Base-by-base conservation (phyloP, 2,329 filamentous ascomycete species). In the Fusarium nurragi region DNA sequence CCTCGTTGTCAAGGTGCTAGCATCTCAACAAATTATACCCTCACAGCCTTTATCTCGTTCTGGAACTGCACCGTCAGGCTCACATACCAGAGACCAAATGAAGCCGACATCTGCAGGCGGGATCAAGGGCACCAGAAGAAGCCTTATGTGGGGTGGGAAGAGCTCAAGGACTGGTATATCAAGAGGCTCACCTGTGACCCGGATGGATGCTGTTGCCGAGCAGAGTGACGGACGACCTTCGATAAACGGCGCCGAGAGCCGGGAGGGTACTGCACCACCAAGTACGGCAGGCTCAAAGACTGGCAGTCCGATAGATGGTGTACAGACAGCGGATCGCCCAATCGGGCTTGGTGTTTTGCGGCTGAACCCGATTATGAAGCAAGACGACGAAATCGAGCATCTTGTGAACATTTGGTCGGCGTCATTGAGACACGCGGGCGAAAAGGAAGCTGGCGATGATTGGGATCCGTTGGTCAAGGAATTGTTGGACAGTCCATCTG, bases 1-100 rank as follows among this genome's bases (percentile, higher is more conserved):
- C 74, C 83, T 99, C 2, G 88, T 97, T 5, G 90, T 95, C 65
- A 93, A 91, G 70, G 86, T 97, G 9, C 84, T 93, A 45, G 85
- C 88, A 4, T 77, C 81, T 1, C 83, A 87, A 56, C 83, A 84
- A 44, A 77, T 87, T 6, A 61, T 78, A 13, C 65, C 75, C 7
- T 54, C 62, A 4, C 83, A 84, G 58, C 83, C 85, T 2, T 73
- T 77, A 9, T 87, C 86, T 5, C 80, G 85, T 47, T 82, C 84
- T 8, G 84, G 84, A 19, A 78, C 80, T 1, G 78, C 78, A 13
- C 76, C 77, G 4, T 79, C 82, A 32, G 75, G 73, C 25, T 70
- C 76, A 11, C 79, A 76, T 45, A 74, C 79, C 3, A 82, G 80
- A 53, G 82, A 86, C 6, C 64, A 75, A 5, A 64, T 76, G 18